phyloP scores from a whole-genome alignment of 306 rosid genomes.

The Rosa chinensis region DNA sequence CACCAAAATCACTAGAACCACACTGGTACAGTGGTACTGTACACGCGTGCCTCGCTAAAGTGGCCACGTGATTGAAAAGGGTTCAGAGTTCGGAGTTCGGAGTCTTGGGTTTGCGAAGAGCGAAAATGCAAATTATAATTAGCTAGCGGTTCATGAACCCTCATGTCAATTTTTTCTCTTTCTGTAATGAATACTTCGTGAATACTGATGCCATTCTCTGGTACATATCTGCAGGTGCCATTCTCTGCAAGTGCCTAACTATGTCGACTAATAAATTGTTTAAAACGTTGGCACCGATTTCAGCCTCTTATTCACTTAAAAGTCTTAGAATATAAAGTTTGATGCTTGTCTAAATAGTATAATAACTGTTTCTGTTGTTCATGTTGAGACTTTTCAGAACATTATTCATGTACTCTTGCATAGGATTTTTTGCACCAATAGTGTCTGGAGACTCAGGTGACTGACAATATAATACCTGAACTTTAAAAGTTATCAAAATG shows the following conservation, averaged over 20 bases:
- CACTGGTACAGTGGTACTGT: neutral
- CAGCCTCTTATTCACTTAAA: neutral
- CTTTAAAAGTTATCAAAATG: too few relatives aligned
- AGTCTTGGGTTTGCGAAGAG: neutral
- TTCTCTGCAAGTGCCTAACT: neutral
- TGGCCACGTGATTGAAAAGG: neutral
- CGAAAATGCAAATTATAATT: neutral
- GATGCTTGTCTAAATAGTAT: neutral
- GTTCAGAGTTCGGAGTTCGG: neutral
- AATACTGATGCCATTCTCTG: neutral
- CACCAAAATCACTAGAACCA: constrained; percentile 18
- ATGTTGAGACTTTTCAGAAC: neutral
- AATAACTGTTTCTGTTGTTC: neutral
- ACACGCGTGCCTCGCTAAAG: neutral
- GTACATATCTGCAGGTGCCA: neutral
- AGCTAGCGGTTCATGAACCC: neutral
- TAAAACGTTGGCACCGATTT: neutral
- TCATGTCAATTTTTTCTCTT: neutral
- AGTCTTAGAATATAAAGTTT: neutral
- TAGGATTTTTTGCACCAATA: too few relatives aligned
- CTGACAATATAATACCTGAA: too few relatives aligned
- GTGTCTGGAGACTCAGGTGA: too few relatives aligned
- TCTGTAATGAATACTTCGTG: neutral
- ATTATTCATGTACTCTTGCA: neutral
- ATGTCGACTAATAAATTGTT: neutral